Conservation (phyloP, 108 stramenopile genomes). For the Craspedostauros australis region DNA sequence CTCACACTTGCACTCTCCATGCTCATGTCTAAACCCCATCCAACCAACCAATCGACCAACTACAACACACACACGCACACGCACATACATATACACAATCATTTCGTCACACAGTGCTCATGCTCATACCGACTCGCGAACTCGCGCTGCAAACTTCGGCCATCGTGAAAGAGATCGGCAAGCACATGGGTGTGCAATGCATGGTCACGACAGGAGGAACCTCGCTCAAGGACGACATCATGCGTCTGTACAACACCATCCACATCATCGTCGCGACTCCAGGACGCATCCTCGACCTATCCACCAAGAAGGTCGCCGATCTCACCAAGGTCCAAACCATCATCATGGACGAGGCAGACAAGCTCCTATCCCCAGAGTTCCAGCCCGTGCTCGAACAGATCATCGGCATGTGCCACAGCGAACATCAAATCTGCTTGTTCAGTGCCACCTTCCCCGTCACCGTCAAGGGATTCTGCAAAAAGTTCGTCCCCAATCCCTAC, state of each 20-base stretch:
- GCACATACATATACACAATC: background rate
- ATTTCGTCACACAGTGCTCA: conserved; percentile 55
- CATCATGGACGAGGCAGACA: conserved; percentile 99
- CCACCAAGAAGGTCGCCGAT: conserved; percentile 94
- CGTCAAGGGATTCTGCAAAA: conserved; percentile 93
- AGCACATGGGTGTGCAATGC: conserved; percentile 96
- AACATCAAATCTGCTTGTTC: conserved; percentile 97
- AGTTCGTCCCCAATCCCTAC: conserved; percentile 89
- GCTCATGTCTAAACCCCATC: too few relatives aligned
- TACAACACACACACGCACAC: too few relatives aligned
- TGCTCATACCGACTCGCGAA: conserved; percentile 97
- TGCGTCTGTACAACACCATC: conserved; percentile 95
- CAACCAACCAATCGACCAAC: too few relatives aligned
- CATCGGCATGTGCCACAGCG: conserved; percentile 68
- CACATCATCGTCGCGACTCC: conserved; percentile 96
- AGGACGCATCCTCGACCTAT: conserved; percentile 95
- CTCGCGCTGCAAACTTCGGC: conserved; percentile 97
- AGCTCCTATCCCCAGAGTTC: conserved; percentile 94
- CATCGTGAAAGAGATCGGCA: conserved; percentile 97
- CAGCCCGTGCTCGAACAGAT: conserved; percentile 95
- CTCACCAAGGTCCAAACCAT: conserved; percentile 90
- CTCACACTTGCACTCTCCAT: too few relatives aligned
- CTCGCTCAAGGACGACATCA: conserved; percentile 96
- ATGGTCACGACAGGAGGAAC: conserved; percentile 99
- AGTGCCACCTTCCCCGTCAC: conserved; percentile 98